Evolutionary conservation across 208 protist genomes (phyloP).

Genomic region (Porcisia deanei): DNA sequence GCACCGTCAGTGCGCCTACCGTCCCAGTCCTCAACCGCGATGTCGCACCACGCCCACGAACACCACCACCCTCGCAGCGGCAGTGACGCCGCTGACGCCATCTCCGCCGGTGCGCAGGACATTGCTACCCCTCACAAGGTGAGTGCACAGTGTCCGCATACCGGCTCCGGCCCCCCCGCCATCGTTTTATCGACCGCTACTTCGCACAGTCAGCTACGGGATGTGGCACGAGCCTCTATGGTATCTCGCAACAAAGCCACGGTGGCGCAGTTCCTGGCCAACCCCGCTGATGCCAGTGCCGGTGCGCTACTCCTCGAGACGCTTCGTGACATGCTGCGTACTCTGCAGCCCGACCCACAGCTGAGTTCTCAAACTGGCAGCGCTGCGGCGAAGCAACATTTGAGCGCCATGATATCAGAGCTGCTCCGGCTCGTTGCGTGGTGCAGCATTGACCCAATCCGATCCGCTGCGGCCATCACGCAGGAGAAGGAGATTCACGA

Average conservation of each 20-base stretch:
- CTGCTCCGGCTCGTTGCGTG: conserved; percentile 31
- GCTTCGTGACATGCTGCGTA: conserved; percentile 24
- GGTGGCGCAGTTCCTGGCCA: conserved; percentile 41
- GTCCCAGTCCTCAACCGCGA: background rate
- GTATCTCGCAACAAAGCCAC: conserved; percentile 42
- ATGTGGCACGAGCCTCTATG: conserved; percentile 54
- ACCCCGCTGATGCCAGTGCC: conserved; percentile 40
- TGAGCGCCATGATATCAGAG: conserved; percentile 18
- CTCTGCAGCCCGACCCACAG: conserved; percentile 17
- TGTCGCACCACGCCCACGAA: background rate
- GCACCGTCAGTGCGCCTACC: background rate
- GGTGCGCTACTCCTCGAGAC: conserved; percentile 35
- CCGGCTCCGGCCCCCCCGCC: background rate
- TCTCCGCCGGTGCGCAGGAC: background rate
- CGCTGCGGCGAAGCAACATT: background rate
- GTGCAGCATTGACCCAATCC: conserved; percentile 8
- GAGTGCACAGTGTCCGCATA: background rate
- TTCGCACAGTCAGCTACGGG: conserved; percentile 39
- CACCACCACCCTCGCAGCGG: background rate
- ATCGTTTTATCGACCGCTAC: conserved; percentile 6
- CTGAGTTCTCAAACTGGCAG: background rate
- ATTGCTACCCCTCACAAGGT: background rate
- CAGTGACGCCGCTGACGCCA: background rate
- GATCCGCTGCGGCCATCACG: conserved; percentile 12
- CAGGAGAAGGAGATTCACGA: conserved; percentile 24